Evolutionary conservation across 1,284 basidiomycete genomes (phyloP).

Genomic region (Baeospora myosura): DNA sequence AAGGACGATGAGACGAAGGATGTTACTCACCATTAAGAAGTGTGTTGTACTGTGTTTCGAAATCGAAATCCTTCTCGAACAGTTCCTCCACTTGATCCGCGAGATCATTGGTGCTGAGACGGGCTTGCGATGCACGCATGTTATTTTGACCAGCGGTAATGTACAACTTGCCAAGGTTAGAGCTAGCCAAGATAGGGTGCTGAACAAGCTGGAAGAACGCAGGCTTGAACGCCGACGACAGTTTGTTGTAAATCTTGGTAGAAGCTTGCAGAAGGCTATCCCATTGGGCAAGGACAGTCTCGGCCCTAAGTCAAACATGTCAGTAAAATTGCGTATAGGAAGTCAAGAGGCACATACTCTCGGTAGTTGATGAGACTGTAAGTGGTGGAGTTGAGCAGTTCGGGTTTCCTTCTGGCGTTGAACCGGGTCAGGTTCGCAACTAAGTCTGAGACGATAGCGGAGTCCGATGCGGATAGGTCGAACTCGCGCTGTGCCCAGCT

Average conservation of each 20-base stretch:
- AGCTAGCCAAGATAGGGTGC: slow-evolving; percentile 53
- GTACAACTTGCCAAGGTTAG: slow-evolving; percentile 50
- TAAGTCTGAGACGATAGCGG: slow-evolving; percentile 40
- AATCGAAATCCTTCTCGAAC: slow-evolving; percentile 52
- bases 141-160: slow-evolving; percentile 55
- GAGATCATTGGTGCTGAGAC: slow-evolving; percentile 51
- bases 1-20: neutral
- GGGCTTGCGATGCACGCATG: slow-evolving; percentile 55
- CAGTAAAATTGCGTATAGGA: slow-evolving; percentile 4
- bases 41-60: slow-evolving; percentile 52
- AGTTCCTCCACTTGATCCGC: slow-evolving; percentile 48
- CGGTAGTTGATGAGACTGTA: slow-evolving; percentile 60
- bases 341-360: slow-evolving; percentile 40
- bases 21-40: slow-evolving; percentile 42
- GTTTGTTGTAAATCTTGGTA: slow-evolving; percentile 45
- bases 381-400: slow-evolving; percentile 55
- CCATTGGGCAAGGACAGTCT: slow-evolving; percentile 46
- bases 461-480: slow-evolving; percentile 32
- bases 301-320: slow-evolving; percentile 30
- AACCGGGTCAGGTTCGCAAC: slow-evolving; percentile 53
- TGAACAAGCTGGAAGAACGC: slow-evolving; percentile 66
- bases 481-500: slow-evolving; percentile 64
- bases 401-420: slow-evolving; percentile 61
- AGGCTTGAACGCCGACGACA: slow-evolving; percentile 38
- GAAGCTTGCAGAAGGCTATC: slow-evolving; percentile 40